These are phyloP conservation scores for Polymyxa betae DNA, from an alignment of 208 protist genomes.

Conservation along the genomic window DNA sequence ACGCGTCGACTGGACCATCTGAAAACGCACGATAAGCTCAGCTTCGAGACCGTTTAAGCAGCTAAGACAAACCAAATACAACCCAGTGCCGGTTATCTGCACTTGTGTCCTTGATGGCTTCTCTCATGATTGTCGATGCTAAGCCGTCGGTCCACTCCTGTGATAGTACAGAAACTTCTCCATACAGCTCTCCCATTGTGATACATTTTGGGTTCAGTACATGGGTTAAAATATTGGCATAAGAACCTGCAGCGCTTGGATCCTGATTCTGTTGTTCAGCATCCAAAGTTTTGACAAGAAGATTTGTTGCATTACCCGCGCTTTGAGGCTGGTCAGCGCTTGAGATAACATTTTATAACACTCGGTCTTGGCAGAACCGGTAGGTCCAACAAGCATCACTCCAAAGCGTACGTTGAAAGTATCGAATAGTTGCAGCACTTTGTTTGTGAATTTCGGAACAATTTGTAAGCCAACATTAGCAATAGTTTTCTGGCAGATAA, in stretches of 20 bases:
- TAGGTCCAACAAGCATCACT: conserved; percentile 97
- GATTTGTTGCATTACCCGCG: not conserved
- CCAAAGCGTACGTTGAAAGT: conserved; percentile 94
- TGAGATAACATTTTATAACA: conserved; percentile 61
- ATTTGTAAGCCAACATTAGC: conserved; percentile 69
- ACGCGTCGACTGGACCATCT: conserved; percentile 96
- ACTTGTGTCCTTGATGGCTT: conserved; percentile 77
- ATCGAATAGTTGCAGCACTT: conserved; percentile 95
- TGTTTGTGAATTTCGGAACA: conserved; percentile 81
- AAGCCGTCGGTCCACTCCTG: conserved; percentile 83
- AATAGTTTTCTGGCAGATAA: not conserved
- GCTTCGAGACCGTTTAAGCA: not conserved
- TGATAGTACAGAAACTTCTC: conserved; percentile 79
- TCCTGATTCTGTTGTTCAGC: not conserved
- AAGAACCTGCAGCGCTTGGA: not conserved
- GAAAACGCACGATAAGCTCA: conserved; percentile 72
- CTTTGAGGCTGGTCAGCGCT: conserved; percentile 65
- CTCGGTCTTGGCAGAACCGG: conserved; percentile 87
- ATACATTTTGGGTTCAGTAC: conserved; percentile 96
- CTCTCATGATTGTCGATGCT: conserved; percentile 78
- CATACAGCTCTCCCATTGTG: conserved; percentile 95
- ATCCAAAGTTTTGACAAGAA: not conserved
- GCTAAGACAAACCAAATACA: conserved; percentile 72
- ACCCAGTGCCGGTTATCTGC: conserved; percentile 83
- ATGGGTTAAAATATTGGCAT: conserved; percentile 81